Percentiles rank a stretch among this genome's conserved stretches.
Evolutionary conservation across 2,329 filamentous ascomycete species (phyloP).

Genomic region (Fusarium verticillioides): DNA sequence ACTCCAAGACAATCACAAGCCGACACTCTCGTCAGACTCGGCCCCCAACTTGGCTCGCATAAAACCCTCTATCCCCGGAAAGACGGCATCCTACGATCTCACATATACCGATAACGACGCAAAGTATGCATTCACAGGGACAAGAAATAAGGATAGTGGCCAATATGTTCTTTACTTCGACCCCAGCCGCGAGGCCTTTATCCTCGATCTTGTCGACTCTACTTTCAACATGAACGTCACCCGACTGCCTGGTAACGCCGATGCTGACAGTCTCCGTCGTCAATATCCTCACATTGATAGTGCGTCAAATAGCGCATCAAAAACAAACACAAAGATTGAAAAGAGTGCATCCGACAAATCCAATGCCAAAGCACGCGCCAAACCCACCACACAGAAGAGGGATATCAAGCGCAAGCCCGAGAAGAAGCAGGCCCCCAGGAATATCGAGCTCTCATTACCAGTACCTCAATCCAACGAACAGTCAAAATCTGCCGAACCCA

Average conservation of each 20-base stretch:
- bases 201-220: conserved; percentile 84
- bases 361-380: conserved; percentile 39
- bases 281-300: conserved; percentile 73
- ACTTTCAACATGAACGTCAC: conserved; percentile 89
- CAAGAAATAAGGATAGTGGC: conserved; percentile 64
- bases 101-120: conserved; percentile 64
- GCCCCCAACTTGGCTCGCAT: conserved; percentile 62
- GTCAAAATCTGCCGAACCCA: conserved; percentile 38
- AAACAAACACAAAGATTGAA: conserved; percentile 22
- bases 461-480: conserved; percentile 42
- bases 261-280: conserved; percentile 71
- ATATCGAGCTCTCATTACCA: conserved; percentile 52
- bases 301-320: conserved; percentile 33
- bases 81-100: conserved; percentile 66
- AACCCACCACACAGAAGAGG: conserved; percentile 44
- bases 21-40: conserved; percentile 60
- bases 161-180: conserved; percentile 82
- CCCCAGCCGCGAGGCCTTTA: conserved; percentile 76
- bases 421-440: conserved; percentile 51
- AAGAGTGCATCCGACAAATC: conserved; percentile 37
- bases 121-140: conserved; percentile 70
- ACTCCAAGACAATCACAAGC: conserved; percentile 70
- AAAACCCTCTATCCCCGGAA: conserved; percentile 61
- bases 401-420: conserved; percentile 48
- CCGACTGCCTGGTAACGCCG: conserved; percentile 72